phyloP scores from a whole-genome alignment of 23 red algal species.

The Chondrus crispus region DNA sequence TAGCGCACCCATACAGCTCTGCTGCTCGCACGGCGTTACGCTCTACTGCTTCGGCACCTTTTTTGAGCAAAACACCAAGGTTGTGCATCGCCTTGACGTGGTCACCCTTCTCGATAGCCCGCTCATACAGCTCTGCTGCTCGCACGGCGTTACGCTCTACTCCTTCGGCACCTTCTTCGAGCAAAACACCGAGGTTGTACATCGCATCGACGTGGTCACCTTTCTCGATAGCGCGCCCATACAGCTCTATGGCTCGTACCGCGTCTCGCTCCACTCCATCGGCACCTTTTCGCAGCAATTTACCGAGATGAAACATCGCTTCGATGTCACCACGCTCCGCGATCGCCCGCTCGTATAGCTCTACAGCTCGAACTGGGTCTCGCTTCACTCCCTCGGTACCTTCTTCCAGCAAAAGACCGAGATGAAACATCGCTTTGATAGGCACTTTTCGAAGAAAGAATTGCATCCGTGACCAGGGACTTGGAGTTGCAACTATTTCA shows the following conservation, averaged over 20 bases:
- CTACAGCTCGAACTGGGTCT: background rate
- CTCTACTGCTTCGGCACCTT: slow-evolving; percentile 22
- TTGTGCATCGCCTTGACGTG: slow-evolving; percentile 24
- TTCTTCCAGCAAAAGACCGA: slow-evolving; percentile 55
- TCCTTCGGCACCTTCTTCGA: slow-evolving; percentile 33
- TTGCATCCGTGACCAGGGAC: no score
- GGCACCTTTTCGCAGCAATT: slow-evolving; percentile 34
- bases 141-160: background rate
- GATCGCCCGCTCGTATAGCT: slow-evolving; percentile 48
- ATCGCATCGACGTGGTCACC: slow-evolving; percentile 28
- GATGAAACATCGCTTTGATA: slow-evolving; percentile 27
- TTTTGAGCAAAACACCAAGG: slow-evolving; percentile 49
- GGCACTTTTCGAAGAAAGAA: no score
- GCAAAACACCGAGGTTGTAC: slow-evolving; percentile 42
- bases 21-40: background rate
- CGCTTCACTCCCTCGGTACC: slow-evolving; percentile 11
- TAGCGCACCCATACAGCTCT: slow-evolving; percentile 34
- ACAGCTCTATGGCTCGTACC: slow-evolving; percentile 1
- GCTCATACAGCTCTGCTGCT: slow-evolving; percentile 18
- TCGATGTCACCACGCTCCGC: slow-evolving; percentile 22
- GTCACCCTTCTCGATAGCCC: slow-evolving; percentile 45
- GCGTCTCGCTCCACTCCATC: slow-evolving; percentile 17
- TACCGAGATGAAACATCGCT: slow-evolving; percentile 38
- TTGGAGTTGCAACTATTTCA: no score
- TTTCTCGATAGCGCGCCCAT: background rate